Base-by-base conservation (phyloP, 202 grass and related monocot species). In the Schoenoplectus triqueter region DNA sequence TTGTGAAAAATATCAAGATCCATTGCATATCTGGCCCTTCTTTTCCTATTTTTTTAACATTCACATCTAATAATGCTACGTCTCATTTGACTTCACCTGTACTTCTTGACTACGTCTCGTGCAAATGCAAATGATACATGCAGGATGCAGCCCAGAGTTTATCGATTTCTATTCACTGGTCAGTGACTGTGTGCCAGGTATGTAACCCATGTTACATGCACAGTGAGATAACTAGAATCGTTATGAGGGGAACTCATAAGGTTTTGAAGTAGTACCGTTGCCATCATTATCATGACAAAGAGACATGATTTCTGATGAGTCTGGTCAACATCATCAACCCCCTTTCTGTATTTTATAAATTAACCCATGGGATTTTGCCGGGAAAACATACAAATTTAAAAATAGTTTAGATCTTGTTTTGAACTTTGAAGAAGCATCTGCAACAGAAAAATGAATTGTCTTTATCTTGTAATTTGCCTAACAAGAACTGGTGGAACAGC, bases 51-150 rank as follows among this genome's bases (percentile, higher is more conserved):
- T 39, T 56, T 55, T 55, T 56, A 40, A 14, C 50, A 15, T 76
- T 56, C 5, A 14, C 3, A 9, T 6, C 19, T 31, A n/a, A 56
- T 7, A 18, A 59, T 78, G 14, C 40, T 8, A 17, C 21, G 42
- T 18, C 7, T 61, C 4, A 78, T 75, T 31, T 75, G 72, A 55
- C 18, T 75, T 75, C 31, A 42, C 54, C 60, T 78, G 52, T 60
- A 78, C 54, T 78, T 10, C 11, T 15, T 78, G 52, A 78, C 52
- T 59, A n/a, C 21, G 0, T n/a, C 52, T 57, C 51, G 5, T 78
- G 73, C 20, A 57, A 39, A 31, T 41, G 50, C 57, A 62, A 62
- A 62, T 62, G 59, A 62, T 59, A n/a, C 3, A 2, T 66, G 21
- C 21, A 52, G 73, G 41, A 51, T 21, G 8, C 52, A 42, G 41